phyloP scores from a whole-genome alignment of 352 stramenopile species.

The Phytophthora quininea region DNA sequence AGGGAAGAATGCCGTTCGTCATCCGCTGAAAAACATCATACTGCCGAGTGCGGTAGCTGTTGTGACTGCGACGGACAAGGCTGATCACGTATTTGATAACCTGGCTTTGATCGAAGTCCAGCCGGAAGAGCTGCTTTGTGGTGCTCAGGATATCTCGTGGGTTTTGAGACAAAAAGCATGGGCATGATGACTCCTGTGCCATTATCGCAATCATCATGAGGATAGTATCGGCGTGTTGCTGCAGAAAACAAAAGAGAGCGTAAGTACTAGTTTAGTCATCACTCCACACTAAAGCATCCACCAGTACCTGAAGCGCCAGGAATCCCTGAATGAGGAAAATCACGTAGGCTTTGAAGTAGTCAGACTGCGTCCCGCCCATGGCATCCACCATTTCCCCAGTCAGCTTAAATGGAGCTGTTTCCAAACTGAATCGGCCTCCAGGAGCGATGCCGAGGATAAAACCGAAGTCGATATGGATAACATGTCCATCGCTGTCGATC shows the following conservation, averaged over 20 bases:
- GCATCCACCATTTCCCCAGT: slow-evolving; percentile 98
- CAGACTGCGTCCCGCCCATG: slow-evolving; percentile 91
- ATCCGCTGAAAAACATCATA: slow-evolving; percentile 93
- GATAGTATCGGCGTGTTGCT: slow-evolving; percentile 93
- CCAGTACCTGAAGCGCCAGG: slow-evolving; percentile 91
- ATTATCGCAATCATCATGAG: slow-evolving; percentile 98
- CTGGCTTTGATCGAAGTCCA: slow-evolving; percentile 83
- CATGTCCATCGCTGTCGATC: slow-evolving; percentile 96
- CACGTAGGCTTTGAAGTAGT: slow-evolving; percentile 97
- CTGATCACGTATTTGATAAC: slow-evolving; percentile 91
- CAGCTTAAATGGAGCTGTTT: slow-evolving; percentile 98
- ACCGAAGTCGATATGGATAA: slow-evolving; percentile 99
- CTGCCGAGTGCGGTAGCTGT: slow-evolving; percentile 90
- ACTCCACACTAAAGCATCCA: background rate
- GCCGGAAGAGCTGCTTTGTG: slow-evolving; percentile 81
- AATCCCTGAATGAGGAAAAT: slow-evolving; percentile 98
- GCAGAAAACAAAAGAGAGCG: slow-evolving; percentile 16
- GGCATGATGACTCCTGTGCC: slow-evolving; percentile 94
- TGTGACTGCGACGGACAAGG: slow-evolving; percentile 90
- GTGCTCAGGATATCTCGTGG: slow-evolving; percentile 74
- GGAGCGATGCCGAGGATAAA: slow-evolving; percentile 99
- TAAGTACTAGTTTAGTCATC: slow-evolving; percentile 14
- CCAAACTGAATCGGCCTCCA: slow-evolving; percentile 93
- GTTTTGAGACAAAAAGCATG: slow-evolving; percentile 93
- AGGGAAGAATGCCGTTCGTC: slow-evolving; percentile 92